These are phyloP conservation scores for Cladophialophora yegresii DNA, from an alignment of 2,329 filamentous ascomycete species.

Conservation along the genomic window DNA sequence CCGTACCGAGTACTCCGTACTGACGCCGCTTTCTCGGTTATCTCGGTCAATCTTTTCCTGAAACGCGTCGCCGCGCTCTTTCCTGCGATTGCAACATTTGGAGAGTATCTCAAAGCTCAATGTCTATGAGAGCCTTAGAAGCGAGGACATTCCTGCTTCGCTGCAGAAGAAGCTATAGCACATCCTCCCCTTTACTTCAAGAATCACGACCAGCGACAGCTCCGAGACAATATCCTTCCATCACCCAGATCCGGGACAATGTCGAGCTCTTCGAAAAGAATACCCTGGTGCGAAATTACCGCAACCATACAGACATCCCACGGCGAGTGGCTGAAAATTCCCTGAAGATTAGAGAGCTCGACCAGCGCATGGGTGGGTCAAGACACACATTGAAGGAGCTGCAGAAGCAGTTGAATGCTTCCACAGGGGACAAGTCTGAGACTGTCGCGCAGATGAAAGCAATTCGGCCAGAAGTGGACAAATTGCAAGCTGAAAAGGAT, in stretches of 20 bases:
- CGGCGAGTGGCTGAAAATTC: conserved; percentile 52
- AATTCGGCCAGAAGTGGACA: conserved; percentile 35
- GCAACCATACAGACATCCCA: conserved; percentile 53
- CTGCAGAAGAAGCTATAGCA: conserved; percentile 29
- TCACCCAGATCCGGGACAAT: conserved; percentile 88
- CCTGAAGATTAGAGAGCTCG: conserved; percentile 44
- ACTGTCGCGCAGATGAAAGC: conserved; percentile 28
- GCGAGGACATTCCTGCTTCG: conserved; percentile 26
- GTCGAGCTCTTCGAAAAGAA: conserved; percentile 78
- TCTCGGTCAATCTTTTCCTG: background rate
- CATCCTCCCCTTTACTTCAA: conserved; percentile 11
- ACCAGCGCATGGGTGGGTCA: conserved; percentile 45
- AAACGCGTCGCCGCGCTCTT: background rate
- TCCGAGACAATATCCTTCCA: conserved; percentile 76
- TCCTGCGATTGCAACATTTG: background rate
- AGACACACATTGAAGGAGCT: conserved; percentile 49
- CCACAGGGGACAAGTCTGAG: conserved; percentile 37
- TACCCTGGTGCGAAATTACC: conserved; percentile 83
- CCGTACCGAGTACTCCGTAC: too few species aligned
- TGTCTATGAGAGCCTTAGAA: conserved; percentile 19
- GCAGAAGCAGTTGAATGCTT: conserved; percentile 46
- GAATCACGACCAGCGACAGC: conserved; percentile 64
- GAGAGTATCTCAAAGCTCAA: background rate
- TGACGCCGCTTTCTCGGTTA: too few species aligned
- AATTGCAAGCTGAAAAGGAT: conserved; percentile 40